Base-by-base conservation (phyloP, 2,329 filamentous ascomycete species). In the Fusarium dimerum region DNA sequence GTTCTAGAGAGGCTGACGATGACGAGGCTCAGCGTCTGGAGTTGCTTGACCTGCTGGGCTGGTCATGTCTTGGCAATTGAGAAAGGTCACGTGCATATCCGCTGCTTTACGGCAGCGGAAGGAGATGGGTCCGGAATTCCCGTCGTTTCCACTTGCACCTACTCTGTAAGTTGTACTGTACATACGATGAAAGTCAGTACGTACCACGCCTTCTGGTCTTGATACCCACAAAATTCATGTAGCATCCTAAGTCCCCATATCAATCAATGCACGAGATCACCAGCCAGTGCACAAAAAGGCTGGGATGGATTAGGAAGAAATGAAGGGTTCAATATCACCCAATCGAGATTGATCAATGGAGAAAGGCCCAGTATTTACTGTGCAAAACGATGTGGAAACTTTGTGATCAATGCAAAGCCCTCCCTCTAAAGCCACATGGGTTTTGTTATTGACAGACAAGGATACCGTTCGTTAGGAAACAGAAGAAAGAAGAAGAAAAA, bases 1-100 rank as follows among this genome's bases (percentile, higher is more conserved):
- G 13, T 36, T 36, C 32, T 36, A 9, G 32, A 36, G 54, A 60
- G 52, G 55, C 60, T 61, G 59, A 54, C 45, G 62, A 64, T 66
- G 65, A 66, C 65, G 62, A 67, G 61, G 65, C 62, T 64, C 52
- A 43, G 43, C 51, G 42, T 18, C 16, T 44, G 11, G 45, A 43
- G n/a, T 40, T 10, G n/a, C 16, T 43, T 26, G 20, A 40, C 59
- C 49, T 41, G 48, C 51, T 50, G 43, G 41, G 43, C 45, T 43
- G 58, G 47, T 20, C 55, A 56, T 51, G 58, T 43, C 56, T 51
- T 52, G 47, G 60, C 52, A 50, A 46, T 39, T 47, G 43, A n/a
- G 8, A 2, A 3, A 8, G 20, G 16, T 62, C 62, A 64, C 62
- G 62, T 64, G 62, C 40, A 11, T 2, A 0, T 12, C 30, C 26